Evolutionary conservation across 371 early-diverging fungal species (phyloP), one percentile per base, ranked within the genome.

Genomic region (Synchytrium microbalum): DNA sequence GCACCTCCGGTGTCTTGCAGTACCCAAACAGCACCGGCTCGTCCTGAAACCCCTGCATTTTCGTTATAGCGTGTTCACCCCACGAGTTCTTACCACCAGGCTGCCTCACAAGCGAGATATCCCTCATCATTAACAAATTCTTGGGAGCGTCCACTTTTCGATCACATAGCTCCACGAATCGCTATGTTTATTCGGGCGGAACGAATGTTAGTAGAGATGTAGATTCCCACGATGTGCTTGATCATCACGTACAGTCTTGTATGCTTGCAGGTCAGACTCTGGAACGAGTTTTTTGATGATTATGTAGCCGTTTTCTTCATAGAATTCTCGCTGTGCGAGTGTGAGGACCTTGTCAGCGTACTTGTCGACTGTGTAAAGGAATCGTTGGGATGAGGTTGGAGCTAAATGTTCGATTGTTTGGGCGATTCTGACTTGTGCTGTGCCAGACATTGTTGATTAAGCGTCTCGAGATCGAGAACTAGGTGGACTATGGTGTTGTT

Each of bases 51-150:
- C n/a, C 51, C 51, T 51, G 8, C 23, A 57, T 23, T 26, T 57
- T 57, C 13, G 57, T 23, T 13, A 57, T 27, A n/a, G 23, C 23
- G 10, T n/a, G 13, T 26, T 57, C 57, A 14, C 57, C 57, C 14
- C 14, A n/a, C 57, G 23, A 14, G 16, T 57, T 57, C 57, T n/a
- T n/a, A 13, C 24, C 57, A 13, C 23, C 57, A 24, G 51, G 51
- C 13, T 8, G 14, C 57, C 27, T 57, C 10, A 26, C 27, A 16
- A 57, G 27, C 57, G 8, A 14, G 27, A 57, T 27, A 26, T 57
- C 57, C 57, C 27, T 8, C 57, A 57, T 57, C 57, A 57, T 57
- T n/a, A n/a, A n/a, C n/a, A n/a, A n/a, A n/a, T n/a, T n/a, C n/a
- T n/a, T n/a, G 52, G n/a, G 52, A n/a, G n/a, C n/a, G n/a, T n/a